Conservation (phyloP, 1,284 basidiomycete species). For the Naganishia albida region DNA sequence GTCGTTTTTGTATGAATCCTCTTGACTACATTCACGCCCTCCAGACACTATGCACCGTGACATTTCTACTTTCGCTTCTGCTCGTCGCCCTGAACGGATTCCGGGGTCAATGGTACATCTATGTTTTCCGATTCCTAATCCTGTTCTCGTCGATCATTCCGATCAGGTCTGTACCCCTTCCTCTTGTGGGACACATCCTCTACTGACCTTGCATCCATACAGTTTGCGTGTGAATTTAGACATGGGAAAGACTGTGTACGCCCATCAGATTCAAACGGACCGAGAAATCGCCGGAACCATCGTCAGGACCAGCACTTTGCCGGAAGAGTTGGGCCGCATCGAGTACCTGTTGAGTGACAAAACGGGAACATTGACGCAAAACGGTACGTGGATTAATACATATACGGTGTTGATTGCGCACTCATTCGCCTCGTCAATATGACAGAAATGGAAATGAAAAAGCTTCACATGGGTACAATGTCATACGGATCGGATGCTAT, state of each 20-base stretch:
- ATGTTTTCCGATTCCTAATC: constrained; percentile 94
- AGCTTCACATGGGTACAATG: constrained; percentile 97
- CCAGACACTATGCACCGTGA: constrained; percentile 90
- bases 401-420: constrained; percentile 18
- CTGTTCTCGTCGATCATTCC: constrained; percentile 98
- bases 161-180: constrained; percentile 68
- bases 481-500: constrained; percentile 95
- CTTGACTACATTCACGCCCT: constrained; percentile 10
- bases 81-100: constrained; percentile 97
- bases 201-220: constrained; percentile 1
- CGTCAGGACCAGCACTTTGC: constrained; percentile 92
- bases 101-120: constrained; percentile 92
- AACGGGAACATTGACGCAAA: constrained; percentile 96
- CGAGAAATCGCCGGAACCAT: constrained; percentile 90
- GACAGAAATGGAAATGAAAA: constrained; percentile 97
- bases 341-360: constrained; percentile 96
- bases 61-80: constrained; percentile 84
- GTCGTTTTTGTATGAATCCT: neutral
- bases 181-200: neutral
- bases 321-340: constrained; percentile 94
- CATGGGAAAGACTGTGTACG: constrained; percentile 99
- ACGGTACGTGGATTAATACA: constrained; percentile 63
- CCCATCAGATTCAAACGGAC: constrained; percentile 91
- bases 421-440: constrained; percentile 14
- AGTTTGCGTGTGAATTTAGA: constrained; percentile 97